Evolutionary conservation across 495 filamentous ascomycete genomes (phyloP).

Genomic region (Penicillium fimorum): DNA sequence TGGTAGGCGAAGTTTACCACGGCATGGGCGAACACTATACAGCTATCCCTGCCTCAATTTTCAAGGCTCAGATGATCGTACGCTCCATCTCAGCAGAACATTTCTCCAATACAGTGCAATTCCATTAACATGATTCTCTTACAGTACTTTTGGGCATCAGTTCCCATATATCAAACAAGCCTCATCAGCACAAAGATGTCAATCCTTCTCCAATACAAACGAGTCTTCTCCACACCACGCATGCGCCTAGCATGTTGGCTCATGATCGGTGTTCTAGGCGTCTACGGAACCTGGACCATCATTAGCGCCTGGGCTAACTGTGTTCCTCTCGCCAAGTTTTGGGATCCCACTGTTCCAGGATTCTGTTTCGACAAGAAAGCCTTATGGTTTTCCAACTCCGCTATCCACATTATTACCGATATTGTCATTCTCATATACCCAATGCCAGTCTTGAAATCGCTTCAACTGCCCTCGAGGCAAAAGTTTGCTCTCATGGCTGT

Average conservation of each 20-base stretch:
- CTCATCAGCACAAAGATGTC: constrained; percentile 38
- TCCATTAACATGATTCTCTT: neutral
- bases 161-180: constrained; percentile 37
- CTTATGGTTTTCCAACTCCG: constrained; percentile 42
- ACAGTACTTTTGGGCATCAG: constrained; percentile 38
- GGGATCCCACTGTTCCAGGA: constrained; percentile 28
- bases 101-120: neutral
- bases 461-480: constrained; percentile 45
- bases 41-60: constrained; percentile 22
- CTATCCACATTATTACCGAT: constrained; percentile 49
- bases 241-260: constrained; percentile 40
- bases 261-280: constrained; percentile 31
- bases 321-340: constrained; percentile 36
- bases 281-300: constrained; percentile 42
- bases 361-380: constrained; percentile 37
- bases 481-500: constrained; percentile 46
- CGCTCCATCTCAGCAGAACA: neutral
- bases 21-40: constrained; percentile 39
- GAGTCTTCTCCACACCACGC: constrained; percentile 37
- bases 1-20: constrained; percentile 35
- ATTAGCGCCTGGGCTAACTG: constrained; percentile 39
- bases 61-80: constrained; percentile 37
- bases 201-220: constrained; percentile 40
- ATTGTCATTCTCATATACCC: constrained; percentile 47
- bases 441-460: constrained; percentile 44